A percentile compares a stretch with the other conserved stretches of the same genome.
These are phyloP conservation scores for Xylaria sp. DNA, from an alignment of 2,329 filamentous ascomycete genomes.

Conservation along the genomic window DNA sequence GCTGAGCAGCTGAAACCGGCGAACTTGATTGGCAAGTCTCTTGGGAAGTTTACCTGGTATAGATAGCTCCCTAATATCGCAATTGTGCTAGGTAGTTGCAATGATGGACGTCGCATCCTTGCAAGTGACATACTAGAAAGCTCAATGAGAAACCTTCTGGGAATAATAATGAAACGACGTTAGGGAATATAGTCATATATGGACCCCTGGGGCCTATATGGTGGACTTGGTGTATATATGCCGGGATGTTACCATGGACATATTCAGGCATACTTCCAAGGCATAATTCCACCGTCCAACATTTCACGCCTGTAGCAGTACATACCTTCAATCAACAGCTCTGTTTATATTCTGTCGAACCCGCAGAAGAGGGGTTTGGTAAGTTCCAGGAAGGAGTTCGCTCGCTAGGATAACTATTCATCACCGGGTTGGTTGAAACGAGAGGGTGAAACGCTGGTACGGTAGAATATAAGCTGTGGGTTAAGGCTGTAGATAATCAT, in stretches of 20 bases:
- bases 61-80: conserved; percentile 34
- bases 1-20: conserved; percentile 8
- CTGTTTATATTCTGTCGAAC: conserved; percentile 6
- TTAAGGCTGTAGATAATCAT: background rate
- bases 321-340: conserved; percentile 42
- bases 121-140: conserved; percentile 22
- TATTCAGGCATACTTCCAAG: conserved; percentile 52
- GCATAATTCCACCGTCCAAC: conserved; percentile 48
- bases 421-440: background rate
- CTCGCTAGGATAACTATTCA: background rate
- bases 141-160: background rate
- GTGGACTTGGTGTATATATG: too few species aligned
- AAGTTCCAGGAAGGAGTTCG: background rate
- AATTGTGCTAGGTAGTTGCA: conserved; percentile 19
- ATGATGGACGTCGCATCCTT: conserved; percentile 19
- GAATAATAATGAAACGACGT: conserved; percentile 31
- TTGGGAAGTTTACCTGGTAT: conserved; percentile 33
- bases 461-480: background rate
- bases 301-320: conserved; percentile 49
- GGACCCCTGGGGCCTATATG: too few species aligned
- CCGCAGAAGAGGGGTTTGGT: background rate
- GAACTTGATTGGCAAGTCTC: conserved; percentile 6
- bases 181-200: too few species aligned
- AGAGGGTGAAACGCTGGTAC: background rate
- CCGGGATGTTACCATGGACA: conserved; percentile 50